Evolutionary conservation across 345 rosid genomes (phyloP).

Genomic region (Acer yangbiense): DNA sequence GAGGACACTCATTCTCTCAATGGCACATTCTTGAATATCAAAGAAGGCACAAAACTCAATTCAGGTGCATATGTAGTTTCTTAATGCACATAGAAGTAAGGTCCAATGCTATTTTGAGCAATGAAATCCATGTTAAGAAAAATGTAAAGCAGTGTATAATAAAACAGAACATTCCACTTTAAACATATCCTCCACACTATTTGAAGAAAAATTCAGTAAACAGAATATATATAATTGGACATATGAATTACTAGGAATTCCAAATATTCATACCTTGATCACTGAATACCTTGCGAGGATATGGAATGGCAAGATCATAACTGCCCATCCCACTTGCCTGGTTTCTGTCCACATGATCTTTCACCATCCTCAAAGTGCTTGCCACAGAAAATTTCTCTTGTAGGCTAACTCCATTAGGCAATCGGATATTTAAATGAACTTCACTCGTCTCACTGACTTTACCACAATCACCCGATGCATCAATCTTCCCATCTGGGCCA

Average conservation of each 20-base stretch:
- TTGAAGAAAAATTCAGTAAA: not conserved
- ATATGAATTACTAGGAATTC: not conserved
- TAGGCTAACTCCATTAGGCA: slow-evolving; percentile 67
- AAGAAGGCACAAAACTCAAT: not conserved
- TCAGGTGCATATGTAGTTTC: not conserved
- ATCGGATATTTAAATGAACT: slow-evolving; percentile 70
- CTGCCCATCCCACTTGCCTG: slow-evolving; percentile 46
- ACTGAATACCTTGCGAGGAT: slow-evolving; percentile 79
- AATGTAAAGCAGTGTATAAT: not conserved
- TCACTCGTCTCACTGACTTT: slow-evolving; percentile 42
- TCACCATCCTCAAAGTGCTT: slow-evolving; percentile 58
- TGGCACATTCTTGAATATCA: not conserved
- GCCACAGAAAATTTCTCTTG: slow-evolving; percentile 70
- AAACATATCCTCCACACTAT: not conserved
- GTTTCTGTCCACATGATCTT: slow-evolving; percentile 70
- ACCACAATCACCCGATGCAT: slow-evolving; percentile 12
- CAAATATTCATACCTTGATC: slow-evolving; percentile 63
- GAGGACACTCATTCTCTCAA: not conserved
- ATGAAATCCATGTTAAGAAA: not conserved
- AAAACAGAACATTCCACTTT: not conserved
- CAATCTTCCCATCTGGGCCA: slow-evolving; percentile 24
- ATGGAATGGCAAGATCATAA: slow-evolving; percentile 83
- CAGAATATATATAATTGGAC: not conserved
- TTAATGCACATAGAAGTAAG: not conserved
- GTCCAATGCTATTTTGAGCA: not conserved